Percentiles rank a stretch among this genome's conserved stretches.
Conservation (phyloP, 192 early-diverging fungal species). For the Phlyctochytrium arcticum region DNA sequence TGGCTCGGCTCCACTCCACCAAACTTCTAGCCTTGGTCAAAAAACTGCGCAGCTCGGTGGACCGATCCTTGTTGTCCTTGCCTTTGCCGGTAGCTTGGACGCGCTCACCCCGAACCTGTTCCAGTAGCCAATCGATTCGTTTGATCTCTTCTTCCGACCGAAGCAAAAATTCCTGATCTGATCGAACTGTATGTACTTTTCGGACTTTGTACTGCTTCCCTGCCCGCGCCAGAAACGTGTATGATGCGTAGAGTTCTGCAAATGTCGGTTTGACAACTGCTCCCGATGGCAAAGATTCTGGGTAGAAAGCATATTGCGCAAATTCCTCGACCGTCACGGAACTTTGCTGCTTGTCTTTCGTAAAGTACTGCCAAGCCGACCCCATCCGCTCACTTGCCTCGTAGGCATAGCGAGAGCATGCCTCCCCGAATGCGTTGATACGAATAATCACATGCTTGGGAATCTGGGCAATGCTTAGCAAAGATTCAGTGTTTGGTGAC, state of each 20-base stretch:
- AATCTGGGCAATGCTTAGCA: constrained; percentile 19
- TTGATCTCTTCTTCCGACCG: constrained; percentile 16
- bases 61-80: neutral
- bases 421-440: constrained; percentile 25
- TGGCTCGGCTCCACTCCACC: constrained; percentile 24
- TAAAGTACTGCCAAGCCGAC: constrained; percentile 11
- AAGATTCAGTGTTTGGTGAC: constrained; percentile 2
- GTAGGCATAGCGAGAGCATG: constrained; percentile 16
- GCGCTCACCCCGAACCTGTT: constrained; percentile 12
- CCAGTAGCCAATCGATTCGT: constrained; percentile 29
- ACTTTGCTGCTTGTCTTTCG: neutral
- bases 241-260: constrained; percentile 37
- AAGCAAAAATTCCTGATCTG: constrained; percentile 16
- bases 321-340: constrained; percentile 23
- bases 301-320: constrained; percentile 27
- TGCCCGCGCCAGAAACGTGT: constrained; percentile 21
- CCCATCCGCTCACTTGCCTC: neutral
- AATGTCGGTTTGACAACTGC: constrained; percentile 13
- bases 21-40: constrained; percentile 20
- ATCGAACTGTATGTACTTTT: neutral
- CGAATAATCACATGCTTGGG: constrained; percentile 13
- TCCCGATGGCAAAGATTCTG: neutral
- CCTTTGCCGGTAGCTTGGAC: neutral
- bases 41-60: constrained; percentile 18
- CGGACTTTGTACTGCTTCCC: constrained; percentile 12